phyloP scores from a whole-genome alignment of 306 rosid species.

The Fagus crenata region DNA sequence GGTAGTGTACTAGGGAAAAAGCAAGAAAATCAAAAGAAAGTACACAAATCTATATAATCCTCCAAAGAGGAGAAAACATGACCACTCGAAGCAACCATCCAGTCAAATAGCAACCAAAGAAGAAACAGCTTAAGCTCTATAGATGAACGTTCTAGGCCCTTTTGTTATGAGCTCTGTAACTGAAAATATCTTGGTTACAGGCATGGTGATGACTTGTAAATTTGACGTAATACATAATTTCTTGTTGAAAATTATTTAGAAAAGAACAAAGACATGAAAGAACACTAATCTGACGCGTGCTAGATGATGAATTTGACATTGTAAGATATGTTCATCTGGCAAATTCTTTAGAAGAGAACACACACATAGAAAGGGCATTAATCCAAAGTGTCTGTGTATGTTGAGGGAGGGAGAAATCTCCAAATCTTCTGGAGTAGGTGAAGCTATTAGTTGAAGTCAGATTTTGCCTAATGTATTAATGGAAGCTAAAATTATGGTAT shows the following conservation, averaged over 20 bases:
- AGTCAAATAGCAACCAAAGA: too few species aligned
- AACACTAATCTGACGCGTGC: background rate
- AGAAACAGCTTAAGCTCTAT: too few species aligned
- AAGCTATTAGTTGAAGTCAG: background rate
- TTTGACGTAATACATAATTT: background rate
- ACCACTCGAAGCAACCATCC: too few species aligned
- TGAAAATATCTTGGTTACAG: background rate
- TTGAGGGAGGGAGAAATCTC: background rate
- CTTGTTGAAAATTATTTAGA: background rate
- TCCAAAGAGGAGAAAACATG: too few species aligned
- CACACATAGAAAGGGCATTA: background rate
- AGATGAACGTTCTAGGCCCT: too few species aligned
- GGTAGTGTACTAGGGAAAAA: too few species aligned
- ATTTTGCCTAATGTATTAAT: background rate
- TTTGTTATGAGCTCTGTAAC: background rate
- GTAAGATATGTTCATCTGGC: background rate
- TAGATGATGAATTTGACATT: background rate
- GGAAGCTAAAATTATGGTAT: background rate
- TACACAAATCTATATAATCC: too few species aligned
- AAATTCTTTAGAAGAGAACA: background rate
- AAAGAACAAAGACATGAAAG: background rate
- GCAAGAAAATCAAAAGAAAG: too few species aligned
- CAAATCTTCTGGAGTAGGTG: background rate
- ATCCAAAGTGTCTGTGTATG: background rate
- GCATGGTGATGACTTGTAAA: background rate